Evolutionary conservation across 768 basidiomycete species (phyloP), one percentile per base, ranked within the genome.

Genomic region (Kwoniella sp.): DNA sequence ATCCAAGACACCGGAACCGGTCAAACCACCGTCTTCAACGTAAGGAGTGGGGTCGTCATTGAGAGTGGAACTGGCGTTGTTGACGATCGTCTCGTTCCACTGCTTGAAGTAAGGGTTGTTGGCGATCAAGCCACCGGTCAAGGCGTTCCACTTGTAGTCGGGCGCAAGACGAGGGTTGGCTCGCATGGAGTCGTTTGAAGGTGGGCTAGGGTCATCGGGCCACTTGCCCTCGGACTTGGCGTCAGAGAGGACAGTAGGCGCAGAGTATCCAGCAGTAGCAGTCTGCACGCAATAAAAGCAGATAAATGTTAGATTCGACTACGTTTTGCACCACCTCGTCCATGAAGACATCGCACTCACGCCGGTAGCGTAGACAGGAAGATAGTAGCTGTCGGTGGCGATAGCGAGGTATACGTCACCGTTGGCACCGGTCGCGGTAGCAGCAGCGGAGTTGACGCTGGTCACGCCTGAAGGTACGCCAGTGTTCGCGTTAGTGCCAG

Each of bases 121-220:
- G 59, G 84, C 81, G 74, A 98, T 95, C 71, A 96, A 84, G 20
- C 67, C 71, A 23, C 74, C 71, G 4, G 89, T 87, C 26, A 99
- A 86, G 13, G 87, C 90, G 17, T 84, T 80, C 95, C 96, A 98
- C 81, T 92, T 93, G 85, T 93, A 93, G 11, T 85, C 73, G 25
- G 95, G 93, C 17, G 95, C 96, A 55, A 99, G 85, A 50, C 91
- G 90, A 26, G 96, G 96, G 66, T 94, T 90, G 74, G 91, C 89
- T 9, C 87, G 72, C 51, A 87, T 87, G n/a, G 85, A 84, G 11
- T 91, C 88, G 70, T 79, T 87, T 38, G 86, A 75, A 28, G 92
- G 89, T 50, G 86, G 78, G 78, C 88, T 91, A 5, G 90, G 76
- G 79, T 98, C 95, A 54, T 83, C 71, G 2, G 92, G 93, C 93